Evolutionary conservation across 2,329 filamentous ascomycete genomes (phyloP).

Genomic region (Talaromyces funiculosus): DNA sequence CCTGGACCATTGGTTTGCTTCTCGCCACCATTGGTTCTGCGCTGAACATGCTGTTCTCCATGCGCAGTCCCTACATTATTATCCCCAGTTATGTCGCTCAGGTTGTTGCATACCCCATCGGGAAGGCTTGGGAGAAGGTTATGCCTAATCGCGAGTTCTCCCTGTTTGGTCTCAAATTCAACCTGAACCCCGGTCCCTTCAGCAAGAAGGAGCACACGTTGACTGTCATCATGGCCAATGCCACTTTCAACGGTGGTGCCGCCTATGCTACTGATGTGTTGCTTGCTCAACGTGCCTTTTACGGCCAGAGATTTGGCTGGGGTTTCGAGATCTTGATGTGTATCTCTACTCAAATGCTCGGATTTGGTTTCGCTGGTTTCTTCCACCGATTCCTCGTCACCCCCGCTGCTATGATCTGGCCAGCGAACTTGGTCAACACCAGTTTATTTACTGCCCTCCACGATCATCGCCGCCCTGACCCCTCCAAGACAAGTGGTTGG

Average conservation of each 20-base stretch:
- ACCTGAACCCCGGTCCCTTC: constrained; percentile 41
- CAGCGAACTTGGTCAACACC: constrained; percentile 59
- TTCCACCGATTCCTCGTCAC: constrained; percentile 56
- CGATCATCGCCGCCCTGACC: constrained; percentile 53
- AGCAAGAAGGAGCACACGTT: constrained; percentile 45
- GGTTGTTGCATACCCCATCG: constrained; percentile 55
- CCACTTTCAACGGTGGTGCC: constrained; percentile 55
- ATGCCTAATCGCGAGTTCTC: constrained; percentile 34
- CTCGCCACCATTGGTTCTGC: constrained; percentile 59
- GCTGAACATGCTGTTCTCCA: constrained; percentile 55
- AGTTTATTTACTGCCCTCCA: constrained; percentile 69
- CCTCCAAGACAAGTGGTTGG: constrained; percentile 57
- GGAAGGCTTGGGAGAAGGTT: constrained; percentile 34
- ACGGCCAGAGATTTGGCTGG: constrained; percentile 64
- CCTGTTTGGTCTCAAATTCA: constrained; percentile 34
- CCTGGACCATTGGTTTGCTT: constrained; percentile 58
- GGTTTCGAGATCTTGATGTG: constrained; percentile 61
- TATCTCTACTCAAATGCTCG: constrained; percentile 63
- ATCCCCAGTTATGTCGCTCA: constrained; percentile 60
- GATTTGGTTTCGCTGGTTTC: constrained; percentile 64
- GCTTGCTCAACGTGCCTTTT: constrained; percentile 65
- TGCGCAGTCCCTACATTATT: constrained; percentile 53
- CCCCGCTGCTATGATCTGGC: constrained; percentile 68
- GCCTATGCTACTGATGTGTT: constrained; percentile 72
- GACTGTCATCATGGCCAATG: constrained; percentile 54